Percentiles rank a stretch among this genome's conserved stretches.
These are phyloP conservation scores for Didymellaceae sp. DNA, from an alignment of 2,329 filamentous ascomycete species.

Conservation along the genomic window DNA sequence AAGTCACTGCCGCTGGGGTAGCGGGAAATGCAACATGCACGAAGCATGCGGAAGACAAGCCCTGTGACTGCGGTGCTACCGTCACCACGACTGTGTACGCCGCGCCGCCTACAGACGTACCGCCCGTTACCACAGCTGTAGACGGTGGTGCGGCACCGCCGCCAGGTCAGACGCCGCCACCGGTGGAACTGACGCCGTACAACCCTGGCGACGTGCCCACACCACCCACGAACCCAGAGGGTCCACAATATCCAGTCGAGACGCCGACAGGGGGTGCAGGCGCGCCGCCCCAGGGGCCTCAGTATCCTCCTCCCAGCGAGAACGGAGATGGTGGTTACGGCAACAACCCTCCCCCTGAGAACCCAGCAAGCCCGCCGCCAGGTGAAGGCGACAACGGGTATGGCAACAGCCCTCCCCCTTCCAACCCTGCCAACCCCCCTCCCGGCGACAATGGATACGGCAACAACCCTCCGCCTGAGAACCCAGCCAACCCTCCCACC, in stretches of 20 bases:
- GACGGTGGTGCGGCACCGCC: background rate
- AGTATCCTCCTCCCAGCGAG: background rate
- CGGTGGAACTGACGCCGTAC: conserved; percentile 1
- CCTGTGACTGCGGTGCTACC: conserved; percentile 2
- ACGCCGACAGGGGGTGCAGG: background rate
- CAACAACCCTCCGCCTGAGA: too few species aligned
- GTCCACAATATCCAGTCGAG: background rate
- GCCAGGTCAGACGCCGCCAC: background rate
- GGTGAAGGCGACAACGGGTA: background rate
- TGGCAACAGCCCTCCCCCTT: background rate
- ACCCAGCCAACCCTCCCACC: too few species aligned
- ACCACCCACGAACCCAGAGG: background rate
- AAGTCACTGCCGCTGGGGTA: background rate
- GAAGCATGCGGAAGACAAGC: background rate
- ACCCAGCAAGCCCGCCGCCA: background rate
- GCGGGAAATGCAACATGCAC: background rate
- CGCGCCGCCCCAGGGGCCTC: background rate
- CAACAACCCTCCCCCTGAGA: background rate
- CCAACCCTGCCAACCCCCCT: too few species aligned
- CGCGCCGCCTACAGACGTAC: background rate
- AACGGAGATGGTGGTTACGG: background rate
- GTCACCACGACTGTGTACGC: conserved; percentile 7
- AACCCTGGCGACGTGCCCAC: background rate
- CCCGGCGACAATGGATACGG: too few species aligned
- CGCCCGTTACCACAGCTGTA: background rate